Evolutionary conservation across 139 green algal species (phyloP).

Genomic region (Tetratostichococcus sp.): DNA sequence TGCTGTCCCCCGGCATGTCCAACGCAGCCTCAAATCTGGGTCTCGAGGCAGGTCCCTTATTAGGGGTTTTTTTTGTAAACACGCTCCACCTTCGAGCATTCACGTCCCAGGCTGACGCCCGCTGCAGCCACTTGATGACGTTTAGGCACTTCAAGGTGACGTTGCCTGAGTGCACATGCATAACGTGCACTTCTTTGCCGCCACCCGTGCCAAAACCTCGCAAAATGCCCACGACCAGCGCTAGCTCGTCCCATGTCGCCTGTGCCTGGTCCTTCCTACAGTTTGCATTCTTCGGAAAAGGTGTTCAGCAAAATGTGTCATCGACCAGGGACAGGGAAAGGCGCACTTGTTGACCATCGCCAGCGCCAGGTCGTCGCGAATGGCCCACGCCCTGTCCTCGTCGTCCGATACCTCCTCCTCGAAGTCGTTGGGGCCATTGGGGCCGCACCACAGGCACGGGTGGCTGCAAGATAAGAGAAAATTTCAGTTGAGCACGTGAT

Average conservation of each 20-base stretch:
- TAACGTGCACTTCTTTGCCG: too few species aligned
- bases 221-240: too few species aligned
- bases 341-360: conserved; percentile 32
- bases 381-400: conserved; percentile 20
- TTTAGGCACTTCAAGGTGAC: too few species aligned
- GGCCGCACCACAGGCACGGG: conserved; percentile 39
- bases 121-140: too few species aligned
- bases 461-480: conserved; percentile 11
- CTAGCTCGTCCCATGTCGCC: too few species aligned
- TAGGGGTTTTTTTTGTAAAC: neutral
- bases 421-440: conserved; percentile 18
- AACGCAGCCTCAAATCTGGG: neutral
- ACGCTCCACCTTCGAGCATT: too few species aligned
- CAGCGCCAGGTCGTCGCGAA: conserved; percentile 39
- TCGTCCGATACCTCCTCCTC: conserved; percentile 7
- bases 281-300: too few species aligned
- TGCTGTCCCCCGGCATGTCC: neutral
- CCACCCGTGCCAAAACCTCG: too few species aligned
- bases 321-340: neutral
- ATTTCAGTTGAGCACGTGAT: neutral
- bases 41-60: neutral
- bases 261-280: too few species aligned
- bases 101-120: too few species aligned
- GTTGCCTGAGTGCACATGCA: too few species aligned
- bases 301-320: too few species aligned